Evolutionary conservation across 495 filamentous ascomycete genomes (phyloP), one percentile per base, ranked within the genome.

Genomic region (Cudoniella acicularis): DNA sequence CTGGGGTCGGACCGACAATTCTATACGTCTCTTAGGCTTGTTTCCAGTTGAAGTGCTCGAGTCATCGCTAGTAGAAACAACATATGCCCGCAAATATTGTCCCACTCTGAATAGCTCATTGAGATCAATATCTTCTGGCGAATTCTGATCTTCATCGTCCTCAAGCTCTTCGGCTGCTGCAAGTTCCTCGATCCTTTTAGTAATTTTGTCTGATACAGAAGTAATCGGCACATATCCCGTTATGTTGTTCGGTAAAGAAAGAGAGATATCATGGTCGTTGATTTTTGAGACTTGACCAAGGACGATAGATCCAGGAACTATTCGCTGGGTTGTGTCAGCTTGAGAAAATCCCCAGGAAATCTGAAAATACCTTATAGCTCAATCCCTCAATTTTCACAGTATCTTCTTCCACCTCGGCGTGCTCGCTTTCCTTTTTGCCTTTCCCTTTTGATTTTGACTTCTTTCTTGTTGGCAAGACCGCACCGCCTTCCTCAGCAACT

Each of bases 241-340:
- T 11, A 98, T 82, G 67, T 95, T 96, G 69, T 98, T 98, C 13
- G 95, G 91, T 21, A 98, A 75, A 18, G 91, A 85, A 58, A 98
- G 72, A 21, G 83, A 81, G 59, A 98, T 73, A 69, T 96, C 87
- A 58, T 88, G 79, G 43, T 81, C 69, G 61, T 87, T 92, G 69
- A 98, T 89, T 65, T 87, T 87, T 36, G 85, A 84, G 42, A 98
- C 77, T 65, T 93, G 89, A 36, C 92, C 93, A 47, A 98, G 82
- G 1, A 98, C 83, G 64, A 97, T 73, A 27, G 90, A 88, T 49
- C 94, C 94, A 58, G 87, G 84, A 25, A 87, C 83, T 59, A 98
- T 73, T 51, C 88, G 86, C 91, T 96, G 57, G 52, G 16, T 18
- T 25, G 22, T 27, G 49, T 42, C 59, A 59, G 70, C 85, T 65